Evolutionary conservation across 2,329 filamentous ascomycete species (phyloP).

Genomic region (Aspergillus phoenicis): DNA sequence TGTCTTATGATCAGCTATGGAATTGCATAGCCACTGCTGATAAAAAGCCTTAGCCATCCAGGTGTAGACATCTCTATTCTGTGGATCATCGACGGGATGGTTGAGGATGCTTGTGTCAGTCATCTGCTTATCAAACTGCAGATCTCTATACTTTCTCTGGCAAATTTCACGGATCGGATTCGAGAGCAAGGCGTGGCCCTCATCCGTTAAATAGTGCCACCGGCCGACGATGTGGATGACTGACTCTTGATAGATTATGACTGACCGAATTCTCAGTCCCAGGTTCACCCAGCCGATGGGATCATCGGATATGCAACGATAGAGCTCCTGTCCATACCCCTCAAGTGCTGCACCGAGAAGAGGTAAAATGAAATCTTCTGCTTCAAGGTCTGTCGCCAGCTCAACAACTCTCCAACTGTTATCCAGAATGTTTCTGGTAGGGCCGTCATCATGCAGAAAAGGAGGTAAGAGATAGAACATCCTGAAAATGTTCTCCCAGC

Average conservation of each 20-base stretch:
- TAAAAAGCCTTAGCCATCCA: constrained; percentile 17
- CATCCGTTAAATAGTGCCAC: constrained; percentile 27
- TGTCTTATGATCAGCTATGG: constrained; percentile 43
- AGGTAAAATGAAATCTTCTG: constrained; percentile 46
- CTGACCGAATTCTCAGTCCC: constrained; percentile 49
- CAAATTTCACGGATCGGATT: constrained; percentile 26
- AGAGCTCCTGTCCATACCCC: constrained; percentile 48
- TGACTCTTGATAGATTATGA: constrained; percentile 11
- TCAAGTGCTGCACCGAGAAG: constrained; percentile 53
- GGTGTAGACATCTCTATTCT: constrained; percentile 1
- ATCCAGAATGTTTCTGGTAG: neutral
- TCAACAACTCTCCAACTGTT: constrained; percentile 39
- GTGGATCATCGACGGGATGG: constrained; percentile 14
- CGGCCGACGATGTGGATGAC: constrained; percentile 28
- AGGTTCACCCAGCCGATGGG: constrained; percentile 52
- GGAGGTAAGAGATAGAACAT: constrained; percentile 14
- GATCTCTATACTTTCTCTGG: constrained; percentile 26
- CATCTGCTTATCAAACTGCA: constrained; percentile 28
- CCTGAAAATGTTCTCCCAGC: constrained; percentile 20
- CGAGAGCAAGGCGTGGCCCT: constrained; percentile 23
- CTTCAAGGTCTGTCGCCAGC: constrained; percentile 51
- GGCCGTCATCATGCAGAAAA: constrained; percentile 4
- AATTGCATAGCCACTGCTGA: constrained; percentile 51
- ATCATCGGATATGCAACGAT: constrained; percentile 45
- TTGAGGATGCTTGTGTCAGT: constrained; percentile 33